These are phyloP conservation scores for Melanogaster broomeanus DNA, from an alignment of 768 basidiomycete genomes.

Conservation along the genomic window DNA sequence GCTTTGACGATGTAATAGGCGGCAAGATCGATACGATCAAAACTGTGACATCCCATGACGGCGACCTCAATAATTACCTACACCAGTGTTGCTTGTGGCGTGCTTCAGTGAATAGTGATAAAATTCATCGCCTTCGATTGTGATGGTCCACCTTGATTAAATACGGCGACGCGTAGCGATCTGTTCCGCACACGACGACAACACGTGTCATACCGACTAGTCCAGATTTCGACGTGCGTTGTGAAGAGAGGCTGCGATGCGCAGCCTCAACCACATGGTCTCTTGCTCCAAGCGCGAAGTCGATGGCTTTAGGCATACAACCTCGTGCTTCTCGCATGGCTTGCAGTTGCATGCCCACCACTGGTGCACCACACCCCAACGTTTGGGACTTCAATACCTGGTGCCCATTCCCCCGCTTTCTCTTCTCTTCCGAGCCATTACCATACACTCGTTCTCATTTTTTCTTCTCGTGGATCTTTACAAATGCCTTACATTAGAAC, in stretches of 20 bases:
- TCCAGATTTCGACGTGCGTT: constrained; percentile 5
- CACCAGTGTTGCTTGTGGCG: background rate
- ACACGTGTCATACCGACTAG: constrained; percentile 14
- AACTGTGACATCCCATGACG: background rate
- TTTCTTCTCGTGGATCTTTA: constrained; percentile 9
- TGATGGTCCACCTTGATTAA: constrained; percentile 5
- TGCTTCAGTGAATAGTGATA: constrained; percentile 11
- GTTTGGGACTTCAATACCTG: constrained; percentile 20
- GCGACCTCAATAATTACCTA: background rate
- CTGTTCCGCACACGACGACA: constrained; percentile 10
- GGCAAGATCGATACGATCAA: background rate
- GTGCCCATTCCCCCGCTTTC: constrained; percentile 6
- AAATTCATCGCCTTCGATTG: constrained; percentile 13
- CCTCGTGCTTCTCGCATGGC: constrained; percentile 37
- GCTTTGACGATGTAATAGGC: constrained; percentile 48
- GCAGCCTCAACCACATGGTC: constrained; percentile 1
- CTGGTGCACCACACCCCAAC: constrained; percentile 21
- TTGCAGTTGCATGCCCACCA: constrained; percentile 14
- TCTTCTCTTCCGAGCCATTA: constrained; percentile 11
- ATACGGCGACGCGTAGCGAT: constrained; percentile 10
- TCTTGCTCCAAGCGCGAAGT: constrained; percentile 2
- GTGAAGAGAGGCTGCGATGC: constrained; percentile 11
- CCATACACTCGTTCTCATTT: constrained; percentile 10
- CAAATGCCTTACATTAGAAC: constrained; percentile 47
- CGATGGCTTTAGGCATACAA: constrained; percentile 4